Evolutionary conservation across 257 asterid species (phyloP), one percentile per base, ranked within the genome.

Genomic region (Henckelia pumila): DNA sequence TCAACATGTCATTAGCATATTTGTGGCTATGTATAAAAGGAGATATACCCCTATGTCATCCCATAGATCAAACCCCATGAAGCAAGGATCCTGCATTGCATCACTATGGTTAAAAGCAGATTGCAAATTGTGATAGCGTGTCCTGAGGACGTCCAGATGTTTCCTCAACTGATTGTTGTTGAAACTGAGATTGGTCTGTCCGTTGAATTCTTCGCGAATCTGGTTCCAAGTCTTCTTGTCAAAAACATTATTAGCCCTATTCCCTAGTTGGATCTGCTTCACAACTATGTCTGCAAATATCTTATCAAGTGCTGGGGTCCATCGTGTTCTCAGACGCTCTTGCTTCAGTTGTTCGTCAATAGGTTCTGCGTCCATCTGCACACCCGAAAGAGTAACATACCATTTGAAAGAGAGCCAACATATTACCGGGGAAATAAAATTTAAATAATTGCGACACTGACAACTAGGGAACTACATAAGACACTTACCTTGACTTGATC

Each of bases 141-240:
- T 86, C 49, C 97, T 87, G 23, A 92, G 95, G 71, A 92, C 95
- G 26, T 89, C 97, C 11, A 92, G 83, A 84, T 92, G 98, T 75
- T 92, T 92, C 76, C 98, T 84, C 73, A 92, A 73, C 71, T 92
- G 98, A 73, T 92, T 92, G 77, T 88, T 92, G 60, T 92, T 92
- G 86, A 92, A 92, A 76, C 75, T 85, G 69, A 86, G 91, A 77
- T 75, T 72, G 40, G 97, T 88, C 73, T 76, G 89, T 59, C 79
- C 71, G 63, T 89, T 92, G 73, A 92, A 92, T 60, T 82, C 91
- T 76, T 85, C 88, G 0, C 95, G 92, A 56, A 89, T 88, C 57
- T 78, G 87, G 62, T 83, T 89, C 98, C 98, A 92, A 19, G 97
- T 86, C 80, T 92, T 92, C 95, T 89, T 92, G 80, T 92, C 98